Base-by-base conservation (phyloP, 129 eudicot species). In the Saussurea involucrata region DNA sequence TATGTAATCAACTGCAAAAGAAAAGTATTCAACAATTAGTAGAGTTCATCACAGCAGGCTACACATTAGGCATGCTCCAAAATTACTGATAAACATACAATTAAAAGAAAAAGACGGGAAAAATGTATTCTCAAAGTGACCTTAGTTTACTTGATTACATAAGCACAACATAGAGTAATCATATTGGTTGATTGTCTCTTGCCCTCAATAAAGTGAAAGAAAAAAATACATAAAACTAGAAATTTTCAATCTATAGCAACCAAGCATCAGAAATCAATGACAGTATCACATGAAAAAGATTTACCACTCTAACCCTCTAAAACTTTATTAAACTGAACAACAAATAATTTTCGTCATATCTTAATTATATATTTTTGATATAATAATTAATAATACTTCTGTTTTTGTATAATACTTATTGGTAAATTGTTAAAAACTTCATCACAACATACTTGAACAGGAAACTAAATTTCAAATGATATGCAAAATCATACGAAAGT, bases 1-100 rank as follows among this genome's bases (percentile, higher is more conserved):
- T 91, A 94, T 68, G 98, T 94, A 78, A 94, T 85, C 78, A 94
- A 46, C 98, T 94, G 96, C 88, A 82, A 68, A 66, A 18, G 2
- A 60, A 12, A 60, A 66, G 1, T 20, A 63, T 46, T 36, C 57
- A 29, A 4, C n/a, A 24, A 53, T 24, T 34, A 28, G 34, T 61
- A 46, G 18, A 57, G 49, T 27, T 22, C 31, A 53, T 33, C 53
- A 53, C 17, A 29, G 57, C 58, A 53, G 46, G 20, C 66, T n/a
- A 17, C 27, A 49, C 6, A 71, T 8, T 13, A 27, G 18, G 17
- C 40, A 44, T 71, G 40, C 75, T 33, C 64, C 37, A 25, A 24
- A 34, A 18, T 46, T 71, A 71, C 17, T 3, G 25, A 15, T 71
- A 71, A 25, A 71, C 75, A 27, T 71, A 27, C 5, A 70, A 69